phyloP scores from a whole-genome alignment of 352 stramenopile species.

The Phytophthora parvispora region DNA sequence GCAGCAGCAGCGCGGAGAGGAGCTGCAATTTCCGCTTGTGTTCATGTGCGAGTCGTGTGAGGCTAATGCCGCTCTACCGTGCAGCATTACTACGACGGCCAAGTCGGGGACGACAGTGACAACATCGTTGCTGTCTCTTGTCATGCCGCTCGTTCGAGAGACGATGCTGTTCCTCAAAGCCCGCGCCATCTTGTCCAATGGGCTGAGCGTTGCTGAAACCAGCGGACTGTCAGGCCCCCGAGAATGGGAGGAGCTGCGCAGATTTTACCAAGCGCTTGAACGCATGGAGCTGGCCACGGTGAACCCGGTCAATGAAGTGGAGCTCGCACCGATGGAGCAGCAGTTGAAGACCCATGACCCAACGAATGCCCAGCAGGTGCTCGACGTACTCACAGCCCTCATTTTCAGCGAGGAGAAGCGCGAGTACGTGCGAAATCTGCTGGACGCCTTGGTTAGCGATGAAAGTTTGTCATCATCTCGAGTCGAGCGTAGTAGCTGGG shows the following conservation, averaged over 20 bases:
- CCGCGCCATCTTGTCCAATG: slow-evolving; percentile 52
- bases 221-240: slow-evolving; percentile 47
- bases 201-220: slow-evolving; percentile 40
- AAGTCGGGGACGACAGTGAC: slow-evolving; percentile 44
- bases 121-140: slow-evolving; percentile 60
- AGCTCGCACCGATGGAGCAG: slow-evolving; percentile 64
- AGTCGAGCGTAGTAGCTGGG: slow-evolving; percentile 42
- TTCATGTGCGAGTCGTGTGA: slow-evolving; percentile 71
- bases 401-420: slow-evolving; percentile 73
- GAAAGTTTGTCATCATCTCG: slow-evolving; percentile 18
- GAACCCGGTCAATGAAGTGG: slow-evolving; percentile 62
- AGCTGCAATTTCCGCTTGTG: slow-evolving; percentile 65
- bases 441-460: slow-evolving; percentile 55
- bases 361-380: slow-evolving; percentile 47
- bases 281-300: slow-evolving; percentile 57
- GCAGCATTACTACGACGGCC: slow-evolving; percentile 26
- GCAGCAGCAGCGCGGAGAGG: slow-evolving; percentile 40
- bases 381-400: slow-evolving; percentile 63
- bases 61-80: slow-evolving; percentile 23
- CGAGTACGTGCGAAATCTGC: slow-evolving; percentile 63
- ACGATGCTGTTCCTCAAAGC: slow-evolving; percentile 71
- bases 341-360: slow-evolving; percentile 49
- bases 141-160: slow-evolving; percentile 73
- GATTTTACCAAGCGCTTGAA: slow-evolving; percentile 71
- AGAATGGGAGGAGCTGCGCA: slow-evolving; percentile 62